Evolutionary conservation across 257 asterid species (phyloP), one percentile per base, ranked within the genome.

Genomic region (Mentha longifolia): DNA sequence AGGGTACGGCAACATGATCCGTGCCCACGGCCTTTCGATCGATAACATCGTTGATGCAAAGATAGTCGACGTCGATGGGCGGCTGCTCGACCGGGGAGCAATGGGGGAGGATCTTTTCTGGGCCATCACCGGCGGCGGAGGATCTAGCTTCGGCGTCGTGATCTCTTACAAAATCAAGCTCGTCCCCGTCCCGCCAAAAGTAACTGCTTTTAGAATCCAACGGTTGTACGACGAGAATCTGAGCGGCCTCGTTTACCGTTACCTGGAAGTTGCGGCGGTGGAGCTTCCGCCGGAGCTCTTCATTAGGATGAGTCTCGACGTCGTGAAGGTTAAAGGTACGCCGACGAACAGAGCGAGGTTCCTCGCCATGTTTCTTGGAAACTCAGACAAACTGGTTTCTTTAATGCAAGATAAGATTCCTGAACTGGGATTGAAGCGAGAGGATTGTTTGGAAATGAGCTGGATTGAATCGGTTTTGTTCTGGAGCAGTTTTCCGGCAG

Each of bases 391-490:
- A 30, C 81, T 87, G 1, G 20, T 85, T 13, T 22, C 79, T 20
- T 30, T 75, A n/a, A 66, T 74, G 80, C 72, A 71, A 10, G 3
- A 49, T 2, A 67, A 45, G 7, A 71, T 87, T 31, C 88, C 92
- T 0, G 85, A 83, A 61, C 1, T 87, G 33, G 83, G 76, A 67
- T 56, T 87, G 28, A 20, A 49, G 3, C 65, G 50, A 61, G 22
- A 47, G 0, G 85, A 82, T 30, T 84, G 88, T 22, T 9, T 8
- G 0, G 85, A 84, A 47, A 87, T 79, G 90, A 80, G 78, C 6
- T 87, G 89, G 92, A 56, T 76, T 0, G 82, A 84, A 20, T 84
- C 92, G 1, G 86, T 82, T 4, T 71, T 87, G 2, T 81, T 7
- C 71, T 85, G 85, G 83, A 61, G 82, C 6, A 69, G 67, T 49